Base-by-base conservation (phyloP, 768 basidiomycete genomes). In the Amanita pseudoporphyria region DNA sequence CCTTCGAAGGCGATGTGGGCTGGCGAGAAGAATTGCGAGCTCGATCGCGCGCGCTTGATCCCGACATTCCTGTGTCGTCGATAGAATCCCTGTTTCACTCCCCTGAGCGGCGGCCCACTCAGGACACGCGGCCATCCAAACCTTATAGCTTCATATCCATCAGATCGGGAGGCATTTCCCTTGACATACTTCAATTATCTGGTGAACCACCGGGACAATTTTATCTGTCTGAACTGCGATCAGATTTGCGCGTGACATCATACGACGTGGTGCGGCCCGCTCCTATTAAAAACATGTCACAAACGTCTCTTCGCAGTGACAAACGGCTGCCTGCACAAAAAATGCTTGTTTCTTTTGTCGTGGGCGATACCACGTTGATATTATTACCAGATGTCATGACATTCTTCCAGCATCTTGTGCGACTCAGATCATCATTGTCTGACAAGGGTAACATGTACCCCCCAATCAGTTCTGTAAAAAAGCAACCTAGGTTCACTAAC, bases 321-420 rank as follows among this genome's bases (percentile, higher is more conserved):
- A 58, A 61, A 10, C 55, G 64, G 26, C 63, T 60, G 41, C 52
- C 40, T 14, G 57, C 70, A 24, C 58, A 56, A 19, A 67, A 66
- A 49, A 54, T 61, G 12, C 60, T 68, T 3, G 52, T 71, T 21
- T 62, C 67, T 16, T 37, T 78, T 22, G 61, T 67, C 19, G 33
- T 75, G 14, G 71, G 71, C 1, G 69, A 72, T 36, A 49, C 74
- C 21, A 62, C 64, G 13, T 52, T 81, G 43, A 59, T 59, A 5
- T 66, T 82, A 10, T 73, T 64, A n/a, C 81, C 84, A 18, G 75
- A 75, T 52, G 63, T 84, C 30, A 76, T 84, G 66, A 63, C 69
- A 21, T 84, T 84, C 55, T 71, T 74, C 9, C 81, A 76, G 62
- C 68, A 74, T 53, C 53, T 76, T 42, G 62, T 83, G 19, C 79